phyloP scores from a whole-genome alignment of 2,329 filamentous ascomycete species.

The Colletotrichum abscissum region DNA sequence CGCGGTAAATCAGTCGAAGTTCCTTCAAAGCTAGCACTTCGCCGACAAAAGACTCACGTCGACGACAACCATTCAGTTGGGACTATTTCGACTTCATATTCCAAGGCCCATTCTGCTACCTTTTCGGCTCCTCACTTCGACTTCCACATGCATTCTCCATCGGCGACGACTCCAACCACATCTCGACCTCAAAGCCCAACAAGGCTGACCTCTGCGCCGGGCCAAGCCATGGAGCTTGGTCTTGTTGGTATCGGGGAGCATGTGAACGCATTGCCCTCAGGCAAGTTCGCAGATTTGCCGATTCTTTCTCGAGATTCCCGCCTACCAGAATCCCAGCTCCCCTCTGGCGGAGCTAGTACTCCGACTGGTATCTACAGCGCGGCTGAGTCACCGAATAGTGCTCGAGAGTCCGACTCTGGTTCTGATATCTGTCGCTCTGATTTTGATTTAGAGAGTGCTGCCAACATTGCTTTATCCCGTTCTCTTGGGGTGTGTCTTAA shows the following conservation, averaged over 20 bases:
- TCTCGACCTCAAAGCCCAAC: background rate
- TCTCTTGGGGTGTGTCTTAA: background rate
- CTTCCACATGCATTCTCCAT: background rate
- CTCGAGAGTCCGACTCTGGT: background rate
- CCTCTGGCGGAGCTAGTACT: background rate
- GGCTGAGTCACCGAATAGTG: no score
- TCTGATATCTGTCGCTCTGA: background rate
- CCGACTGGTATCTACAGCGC: background rate
- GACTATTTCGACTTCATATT: slow-evolving; percentile 5
- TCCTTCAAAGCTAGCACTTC: background rate
- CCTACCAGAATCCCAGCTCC: background rate
- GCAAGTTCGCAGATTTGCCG: background rate
- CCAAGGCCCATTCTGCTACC: background rate
- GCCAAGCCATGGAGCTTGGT: background rate
- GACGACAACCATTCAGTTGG: slow-evolving; percentile 1
- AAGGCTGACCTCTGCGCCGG: background rate
- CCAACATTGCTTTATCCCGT: slow-evolving; percentile 1
- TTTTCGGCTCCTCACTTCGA: background rate
- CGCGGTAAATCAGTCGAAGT: background rate
- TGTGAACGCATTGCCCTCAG: background rate
- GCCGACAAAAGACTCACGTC: background rate
- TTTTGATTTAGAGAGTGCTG: slow-evolving; percentile 4
- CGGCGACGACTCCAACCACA: background rate
- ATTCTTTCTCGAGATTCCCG: background rate
- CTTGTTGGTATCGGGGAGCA: background rate